Evolutionary conservation across 208 protist species (phyloP), one percentile per base, ranked within the genome.

Genomic region (Angomonas deanei): DNA sequence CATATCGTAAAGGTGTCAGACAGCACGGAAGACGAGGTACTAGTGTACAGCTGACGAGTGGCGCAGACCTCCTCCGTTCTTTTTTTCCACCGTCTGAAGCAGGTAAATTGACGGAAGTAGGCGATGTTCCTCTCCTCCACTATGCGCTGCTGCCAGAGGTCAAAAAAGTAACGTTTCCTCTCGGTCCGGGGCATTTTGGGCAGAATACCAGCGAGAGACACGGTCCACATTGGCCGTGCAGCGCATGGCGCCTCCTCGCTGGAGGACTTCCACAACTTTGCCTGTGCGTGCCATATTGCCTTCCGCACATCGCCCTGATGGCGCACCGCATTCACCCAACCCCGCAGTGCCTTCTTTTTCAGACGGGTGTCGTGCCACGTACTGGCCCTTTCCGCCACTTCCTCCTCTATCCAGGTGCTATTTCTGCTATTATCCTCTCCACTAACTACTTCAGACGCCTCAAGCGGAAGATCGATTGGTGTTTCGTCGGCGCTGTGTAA

Each of bases 131-230:
- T 58, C 24, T 3, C 30, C 19, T 38, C 50, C 32, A 68, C 62
- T 28, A 58, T 55, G 33, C 61, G 59, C 17, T 55, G 61, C 42
- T 60, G 61, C 78, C 78, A 85, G 21, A 49, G 42, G 2, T 53
- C 55, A 31, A 85, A 85, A 49, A 74, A 78, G 33, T 66, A 60
- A n/a, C 80, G 71, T 56, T 86, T 82, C 2, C 80, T 68, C 34
- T 79, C 71, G 1, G 64, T 66, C 49, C 82, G 81, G 13, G 80
- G 66, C 24, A 80, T 47, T 21, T 68, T 64, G 13, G 39, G 15
- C 19, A 81, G 52, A n/a, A 74, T 26, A 3, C 65, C 64, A n/a
- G 42, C 28, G 64, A 70, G 70, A 0, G 56, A 65, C 0, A 6
- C 6, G 3, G 50, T 32, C 50, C 50, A 56, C 23, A 5, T 11